phyloP scores from a whole-genome alignment of 306 rosid genomes.

The Vigna angularis region DNA sequence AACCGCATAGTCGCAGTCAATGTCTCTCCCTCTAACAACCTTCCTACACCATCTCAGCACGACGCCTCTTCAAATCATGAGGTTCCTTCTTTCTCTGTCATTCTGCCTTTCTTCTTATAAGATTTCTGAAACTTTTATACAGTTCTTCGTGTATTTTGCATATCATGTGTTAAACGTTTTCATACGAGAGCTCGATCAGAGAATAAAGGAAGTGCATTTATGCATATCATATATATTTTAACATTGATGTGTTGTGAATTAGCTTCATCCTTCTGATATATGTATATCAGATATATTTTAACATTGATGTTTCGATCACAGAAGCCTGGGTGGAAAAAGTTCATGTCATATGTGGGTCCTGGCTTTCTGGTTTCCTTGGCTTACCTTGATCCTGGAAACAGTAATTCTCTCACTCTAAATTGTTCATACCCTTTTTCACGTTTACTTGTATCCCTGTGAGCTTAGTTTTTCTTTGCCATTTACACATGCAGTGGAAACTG shows the following conservation, averaged over 20 bases:
- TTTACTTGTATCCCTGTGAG: too few relatives aligned
- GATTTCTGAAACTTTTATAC: neutral
- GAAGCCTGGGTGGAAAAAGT: conserved; percentile 78
- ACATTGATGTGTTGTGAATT: too few relatives aligned
- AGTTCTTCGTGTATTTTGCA: neutral
- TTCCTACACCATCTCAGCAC: neutral
- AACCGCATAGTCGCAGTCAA: conserved; percentile 53
- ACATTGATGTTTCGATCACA: conserved; percentile 26
- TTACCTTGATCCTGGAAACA: conserved; percentile 91
- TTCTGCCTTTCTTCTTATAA: neutral
- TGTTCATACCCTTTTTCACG: neutral
- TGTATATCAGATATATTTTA: neutral
- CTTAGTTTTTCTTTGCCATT: neutral
- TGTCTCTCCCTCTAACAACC: conserved; percentile 18
- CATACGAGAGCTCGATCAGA: too few relatives aligned
- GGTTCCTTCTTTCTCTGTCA: conserved; percentile 40
- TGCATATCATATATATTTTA: too few relatives aligned
- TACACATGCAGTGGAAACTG: conserved; percentile 78
- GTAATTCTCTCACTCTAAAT: conserved; percentile 42
- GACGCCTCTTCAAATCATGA: conserved; percentile 30
- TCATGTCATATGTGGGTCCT: conserved; percentile 72
- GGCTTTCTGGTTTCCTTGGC: conserved; percentile 93
- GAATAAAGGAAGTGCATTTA: too few relatives aligned
- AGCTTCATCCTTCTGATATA: too few relatives aligned
- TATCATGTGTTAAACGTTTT: too few relatives aligned